phyloP scores from a whole-genome alignment of 345 rosid species.

The Citrus glauca region DNA sequence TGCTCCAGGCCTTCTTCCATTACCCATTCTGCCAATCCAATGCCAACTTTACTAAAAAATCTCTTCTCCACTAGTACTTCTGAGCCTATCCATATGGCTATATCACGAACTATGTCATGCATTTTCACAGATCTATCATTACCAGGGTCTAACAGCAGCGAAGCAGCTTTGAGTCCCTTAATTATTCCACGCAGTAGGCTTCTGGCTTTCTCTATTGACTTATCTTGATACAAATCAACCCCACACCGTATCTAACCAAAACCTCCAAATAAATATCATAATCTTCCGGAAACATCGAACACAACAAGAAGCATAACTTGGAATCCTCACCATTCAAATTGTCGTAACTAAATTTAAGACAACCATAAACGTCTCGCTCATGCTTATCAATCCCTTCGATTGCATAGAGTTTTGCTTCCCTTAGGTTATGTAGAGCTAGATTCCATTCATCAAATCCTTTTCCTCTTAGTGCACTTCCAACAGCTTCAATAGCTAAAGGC shows the following conservation, averaged over 20 bases:
- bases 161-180: too few relatives aligned
- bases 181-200: neutral
- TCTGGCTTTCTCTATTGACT: neutral
- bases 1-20: too few relatives aligned
- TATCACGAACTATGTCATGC: too few relatives aligned
- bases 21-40: too few relatives aligned
- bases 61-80: too few relatives aligned
- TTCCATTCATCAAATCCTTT: neutral
- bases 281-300: constrained; percentile 13
- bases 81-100: too few relatives aligned
- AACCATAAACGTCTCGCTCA: neutral
- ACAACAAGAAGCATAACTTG: neutral
- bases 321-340: neutral
- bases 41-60: too few relatives aligned
- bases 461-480: neutral
- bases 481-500: too few relatives aligned
- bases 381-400: neutral
- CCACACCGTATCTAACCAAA: neutral
- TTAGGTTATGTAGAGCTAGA: neutral
- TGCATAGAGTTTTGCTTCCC: neutral
- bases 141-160: too few relatives aligned
- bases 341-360: neutral
- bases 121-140: too few relatives aligned
- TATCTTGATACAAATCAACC: neutral
- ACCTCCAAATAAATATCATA: neutral